Conservation (phyloP, 2,329 filamentous ascomycete genomes). For the Arthrobotrys entomopaga region DNA sequence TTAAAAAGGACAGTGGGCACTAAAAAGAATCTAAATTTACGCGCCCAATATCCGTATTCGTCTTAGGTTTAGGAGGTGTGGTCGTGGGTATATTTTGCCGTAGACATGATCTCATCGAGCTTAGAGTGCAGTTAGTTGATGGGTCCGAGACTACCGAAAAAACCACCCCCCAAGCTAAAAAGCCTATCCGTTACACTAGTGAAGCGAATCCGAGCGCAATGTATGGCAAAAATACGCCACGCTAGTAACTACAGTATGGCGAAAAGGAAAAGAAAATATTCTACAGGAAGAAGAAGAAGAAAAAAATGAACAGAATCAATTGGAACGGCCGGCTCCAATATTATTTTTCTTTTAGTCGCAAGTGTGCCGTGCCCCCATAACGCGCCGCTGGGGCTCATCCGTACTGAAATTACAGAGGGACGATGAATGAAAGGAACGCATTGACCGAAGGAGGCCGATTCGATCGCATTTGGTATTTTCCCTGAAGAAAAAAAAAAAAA, state of each 20-base stretch:
- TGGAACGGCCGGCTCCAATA: slow-evolving; percentile 30
- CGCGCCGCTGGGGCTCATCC: slow-evolving; percentile 8
- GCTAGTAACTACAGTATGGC: too few species aligned
- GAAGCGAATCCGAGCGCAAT: slow-evolving; percentile 39
- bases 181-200: slow-evolving; percentile 48
- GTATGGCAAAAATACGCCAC: too few species aligned
- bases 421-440: slow-evolving; percentile 26
- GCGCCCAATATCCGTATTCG: slow-evolving; percentile 47
- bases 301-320: background rate
- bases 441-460: slow-evolving; percentile 39
- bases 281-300: background rate
- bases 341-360: slow-evolving; percentile 29
- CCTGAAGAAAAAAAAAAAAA: too few species aligned
- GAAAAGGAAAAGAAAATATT: background rate
- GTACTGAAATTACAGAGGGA: slow-evolving; percentile 18
- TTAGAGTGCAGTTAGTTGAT: background rate
- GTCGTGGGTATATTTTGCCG: slow-evolving; percentile 25
- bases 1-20: slow-evolving; percentile 19
- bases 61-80: slow-evolving; percentile 25
- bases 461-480: slow-evolving; percentile 18
- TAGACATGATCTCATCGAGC: slow-evolving; percentile 49
- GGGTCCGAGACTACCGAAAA: slow-evolving; percentile 30
- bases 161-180: slow-evolving; percentile 26
- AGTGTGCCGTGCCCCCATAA: slow-evolving; percentile 26
- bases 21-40: slow-evolving; percentile 24